phyloP scores from a whole-genome alignment of 2,329 filamentous ascomycete species.

The Aspergillus luchuensis region DNA sequence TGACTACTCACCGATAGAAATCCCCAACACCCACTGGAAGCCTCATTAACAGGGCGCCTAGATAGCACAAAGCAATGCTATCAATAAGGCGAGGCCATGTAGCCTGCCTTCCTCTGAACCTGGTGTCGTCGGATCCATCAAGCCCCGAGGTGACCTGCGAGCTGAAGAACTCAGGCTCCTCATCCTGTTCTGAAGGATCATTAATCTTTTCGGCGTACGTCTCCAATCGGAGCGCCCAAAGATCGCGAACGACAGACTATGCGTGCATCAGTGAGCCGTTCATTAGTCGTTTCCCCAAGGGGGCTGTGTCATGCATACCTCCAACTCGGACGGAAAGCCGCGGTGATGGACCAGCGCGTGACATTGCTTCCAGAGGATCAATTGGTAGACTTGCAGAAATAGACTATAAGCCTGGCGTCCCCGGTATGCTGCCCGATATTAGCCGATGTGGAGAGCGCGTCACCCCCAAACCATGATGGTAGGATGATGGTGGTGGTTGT shows the following conservation, averaged over 20 bases:
- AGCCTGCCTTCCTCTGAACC: constrained; percentile 37
- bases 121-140: constrained; percentile 37
- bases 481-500: background rate
- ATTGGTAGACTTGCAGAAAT: constrained; percentile 80
- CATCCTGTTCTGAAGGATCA: constrained; percentile 37
- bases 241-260: constrained; percentile 69
- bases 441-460: background rate
- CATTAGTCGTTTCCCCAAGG: background rate
- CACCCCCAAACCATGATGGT: background rate
- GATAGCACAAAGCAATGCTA: constrained; percentile 75
- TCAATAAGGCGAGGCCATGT: constrained; percentile 69
- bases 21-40: constrained; percentile 76
- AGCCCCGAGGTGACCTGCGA: constrained; percentile 57
- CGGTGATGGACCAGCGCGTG: constrained; percentile 69
- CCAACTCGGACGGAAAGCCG: constrained; percentile 70
- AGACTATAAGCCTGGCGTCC: constrained; percentile 73
- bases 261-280: constrained; percentile 15
- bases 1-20: constrained; percentile 52
- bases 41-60: constrained; percentile 73
- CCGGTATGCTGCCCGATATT: constrained; percentile 46
- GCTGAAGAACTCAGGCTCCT: constrained; percentile 57
- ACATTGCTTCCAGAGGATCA: constrained; percentile 80
- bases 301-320: constrained; percentile 50
- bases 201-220: constrained; percentile 53
- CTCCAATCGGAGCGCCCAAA: constrained; percentile 78